Evolutionary conservation across 164 flowering plant genomes (phyloP).

Genomic region (Vitis rupestris): DNA sequence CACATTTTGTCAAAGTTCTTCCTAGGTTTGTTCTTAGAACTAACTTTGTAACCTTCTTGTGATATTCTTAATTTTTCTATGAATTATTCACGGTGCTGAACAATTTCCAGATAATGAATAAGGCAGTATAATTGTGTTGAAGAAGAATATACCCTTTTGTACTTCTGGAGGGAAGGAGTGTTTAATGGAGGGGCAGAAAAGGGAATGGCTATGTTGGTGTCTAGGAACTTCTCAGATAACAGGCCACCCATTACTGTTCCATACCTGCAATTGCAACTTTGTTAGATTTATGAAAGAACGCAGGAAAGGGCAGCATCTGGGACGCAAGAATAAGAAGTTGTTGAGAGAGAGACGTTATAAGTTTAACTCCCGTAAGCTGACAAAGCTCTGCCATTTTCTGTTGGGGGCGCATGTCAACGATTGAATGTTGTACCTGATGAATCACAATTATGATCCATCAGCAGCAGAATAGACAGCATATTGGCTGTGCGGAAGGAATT

Average conservation of each 20-base stretch:
- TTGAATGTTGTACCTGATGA: constrained; percentile 89
- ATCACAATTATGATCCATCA: constrained; percentile 8
- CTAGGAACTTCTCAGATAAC: constrained; percentile 88
- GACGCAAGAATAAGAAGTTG: too few species aligned
- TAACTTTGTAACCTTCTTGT: too few species aligned
- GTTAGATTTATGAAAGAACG: neutral
- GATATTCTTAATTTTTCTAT: too few species aligned
- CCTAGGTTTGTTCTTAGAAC: too few species aligned
- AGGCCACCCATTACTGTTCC: constrained; percentile 99
- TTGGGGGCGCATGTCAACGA: constrained; percentile 99
- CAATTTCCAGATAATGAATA: neutral
- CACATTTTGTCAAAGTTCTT: neutral
- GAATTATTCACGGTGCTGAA: neutral
- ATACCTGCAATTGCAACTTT: constrained; percentile 56
- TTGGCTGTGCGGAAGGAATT: neutral
- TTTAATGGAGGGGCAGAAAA: constrained; percentile 91
- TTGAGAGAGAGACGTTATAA: constrained; percentile 79
- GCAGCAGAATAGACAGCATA: neutral
- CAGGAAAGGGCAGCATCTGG: too few species aligned
- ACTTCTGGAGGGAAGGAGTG: constrained; percentile 96
- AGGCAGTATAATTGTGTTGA: neutral
- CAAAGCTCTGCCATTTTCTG: constrained; percentile 97
- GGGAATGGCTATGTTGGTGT: constrained; percentile 82
- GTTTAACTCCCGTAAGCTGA: constrained; percentile 88
- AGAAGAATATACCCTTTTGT: constrained; percentile 69